A percentile compares a stretch with the other conserved stretches of the same genome.
Conservation (phyloP, 768 basidiomycete species). For the Pulveroboletus sp. region DNA sequence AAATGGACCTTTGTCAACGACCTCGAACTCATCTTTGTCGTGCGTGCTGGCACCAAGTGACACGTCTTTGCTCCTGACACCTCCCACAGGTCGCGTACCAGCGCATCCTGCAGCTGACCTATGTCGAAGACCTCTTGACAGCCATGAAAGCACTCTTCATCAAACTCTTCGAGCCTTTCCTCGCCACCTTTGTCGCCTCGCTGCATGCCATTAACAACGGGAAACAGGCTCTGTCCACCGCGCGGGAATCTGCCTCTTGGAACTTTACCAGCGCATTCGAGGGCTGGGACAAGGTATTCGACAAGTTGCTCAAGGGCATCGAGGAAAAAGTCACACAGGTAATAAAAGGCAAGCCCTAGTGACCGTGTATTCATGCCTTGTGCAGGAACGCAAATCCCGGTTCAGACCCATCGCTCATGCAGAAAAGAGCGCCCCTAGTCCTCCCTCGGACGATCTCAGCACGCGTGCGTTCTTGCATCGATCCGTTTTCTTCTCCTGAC, state of each 20-base stretch:
- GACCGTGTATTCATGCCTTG: not conserved
- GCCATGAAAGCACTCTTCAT: slow-evolving; percentile 84
- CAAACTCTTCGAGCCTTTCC: slow-evolving; percentile 80
- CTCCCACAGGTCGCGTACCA: slow-evolving; percentile 86
- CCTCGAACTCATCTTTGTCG: slow-evolving; percentile 94
- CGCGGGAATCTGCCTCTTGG: slow-evolving; percentile 48
- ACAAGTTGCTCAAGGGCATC: slow-evolving; percentile 67
- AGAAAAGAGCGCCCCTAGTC: slow-evolving; percentile 37
- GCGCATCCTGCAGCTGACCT: slow-evolving; percentile 90
- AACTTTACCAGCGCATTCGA: slow-evolving; percentile 70
- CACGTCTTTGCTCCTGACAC: not conserved
- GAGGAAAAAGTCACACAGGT: slow-evolving; percentile 77
- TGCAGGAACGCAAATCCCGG: slow-evolving; percentile 72
- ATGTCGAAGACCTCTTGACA: slow-evolving; percentile 83
- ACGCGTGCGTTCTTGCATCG: slow-evolving; percentile 41
- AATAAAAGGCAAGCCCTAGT: slow-evolving; percentile 6
- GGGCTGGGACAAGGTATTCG: slow-evolving; percentile 80
- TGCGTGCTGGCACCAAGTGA: slow-evolving; percentile 38
- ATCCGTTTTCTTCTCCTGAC: not conserved
- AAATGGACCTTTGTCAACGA: slow-evolving; percentile 96
- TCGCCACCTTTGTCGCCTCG: slow-evolving; percentile 81
- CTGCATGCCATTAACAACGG: slow-evolving; percentile 59
- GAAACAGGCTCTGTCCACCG: slow-evolving; percentile 34
- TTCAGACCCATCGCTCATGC: slow-evolving; percentile 40
- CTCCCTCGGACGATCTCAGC: slow-evolving; percentile 57